Conservation (phyloP, 176 grass and related monocot genomes). For the Alopecurus myosuroides region DNA sequence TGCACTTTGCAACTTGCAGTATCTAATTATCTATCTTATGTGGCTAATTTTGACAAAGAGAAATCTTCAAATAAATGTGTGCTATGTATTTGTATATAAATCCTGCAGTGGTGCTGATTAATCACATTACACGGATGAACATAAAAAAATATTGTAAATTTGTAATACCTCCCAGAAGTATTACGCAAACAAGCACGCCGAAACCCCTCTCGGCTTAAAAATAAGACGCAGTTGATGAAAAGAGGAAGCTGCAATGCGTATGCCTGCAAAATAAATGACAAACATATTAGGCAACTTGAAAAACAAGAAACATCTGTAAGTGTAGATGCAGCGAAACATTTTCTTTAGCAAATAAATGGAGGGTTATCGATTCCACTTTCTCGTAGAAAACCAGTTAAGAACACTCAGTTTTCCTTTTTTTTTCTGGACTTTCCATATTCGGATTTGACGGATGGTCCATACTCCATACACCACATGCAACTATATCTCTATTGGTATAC, state of each 20-base stretch:
- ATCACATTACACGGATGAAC: neutral
- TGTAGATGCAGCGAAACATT: neutral
- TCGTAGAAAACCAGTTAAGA: neutral
- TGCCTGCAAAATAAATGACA: slow-evolving; percentile 48
- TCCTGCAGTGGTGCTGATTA: neutral
- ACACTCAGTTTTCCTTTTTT: neutral
- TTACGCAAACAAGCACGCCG: slow-evolving; percentile 92
- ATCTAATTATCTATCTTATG: neutral
- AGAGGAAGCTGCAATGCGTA: slow-evolving; percentile 94
- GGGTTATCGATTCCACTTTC: neutral
- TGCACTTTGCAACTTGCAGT: neutral
- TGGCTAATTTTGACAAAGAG: neutral
- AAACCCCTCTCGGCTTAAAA: slow-evolving; percentile 96
- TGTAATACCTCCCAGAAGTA: slow-evolving; percentile 59
- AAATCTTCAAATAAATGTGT: neutral
- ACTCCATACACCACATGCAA: neutral
- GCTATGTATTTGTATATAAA: neutral
- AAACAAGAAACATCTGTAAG: neutral
- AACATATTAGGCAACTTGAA: neutral
- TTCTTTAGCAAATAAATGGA: neutral
- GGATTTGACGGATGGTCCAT: neutral
- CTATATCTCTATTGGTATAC: neutral
- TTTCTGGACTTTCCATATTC: neutral
- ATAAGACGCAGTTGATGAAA: slow-evolving; percentile 83
- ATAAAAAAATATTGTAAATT: neutral